Base-by-base conservation (phyloP, 495 filamentous ascomycete species). In the Talaromyces borbonicus region DNA sequence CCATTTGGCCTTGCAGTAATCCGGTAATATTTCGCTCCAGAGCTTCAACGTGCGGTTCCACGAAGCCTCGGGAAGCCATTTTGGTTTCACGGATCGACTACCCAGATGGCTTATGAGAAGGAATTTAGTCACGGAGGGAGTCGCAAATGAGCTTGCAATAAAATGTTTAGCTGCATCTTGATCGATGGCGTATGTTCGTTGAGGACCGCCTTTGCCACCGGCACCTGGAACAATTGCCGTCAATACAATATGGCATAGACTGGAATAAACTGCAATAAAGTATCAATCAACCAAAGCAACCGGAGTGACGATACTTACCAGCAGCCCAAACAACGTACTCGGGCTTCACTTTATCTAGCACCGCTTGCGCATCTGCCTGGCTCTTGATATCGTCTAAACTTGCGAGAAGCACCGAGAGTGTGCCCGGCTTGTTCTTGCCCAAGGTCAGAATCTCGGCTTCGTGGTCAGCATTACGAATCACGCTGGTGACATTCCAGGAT, bases 271-370 rank as follows among this genome's bases (percentile, higher is more conserved):
- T n/a, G 8, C 12, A 42, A 5, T 14, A 25, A 40, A 23, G 15
- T n/a, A 25, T 35, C 12, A 18, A 16, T 20, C 0, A 11, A 19
- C 11, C 1, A 19, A 19, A 20, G 26, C 6, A 43, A n/a, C 9
- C 4, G 27, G 22, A 30, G 19, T 5, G 26, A 6, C 6, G 26
- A 22, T 11, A 50, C 66, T 32, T 61, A 81, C 82, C 85, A 27
- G 87, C 87, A 55, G 79, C 79, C 80, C 80, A 94, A 37, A 90
- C 74, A 8, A 93, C 80, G 58, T 82, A 88, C 49, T 85, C 77
- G 0, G 79, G 74, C 31, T 69, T 69, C 2, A 74, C 72, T 26
- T 73, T 57, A 12, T 82, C 74, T 22, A 87, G 54, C 51, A 87
- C 68, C 46, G 61, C 62, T 53, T 76, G 65, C 1, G 83, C 85